Evolutionary conservation across 257 asterid genomes (phyloP).

Genomic region (Solanum corneliomulleri): DNA sequence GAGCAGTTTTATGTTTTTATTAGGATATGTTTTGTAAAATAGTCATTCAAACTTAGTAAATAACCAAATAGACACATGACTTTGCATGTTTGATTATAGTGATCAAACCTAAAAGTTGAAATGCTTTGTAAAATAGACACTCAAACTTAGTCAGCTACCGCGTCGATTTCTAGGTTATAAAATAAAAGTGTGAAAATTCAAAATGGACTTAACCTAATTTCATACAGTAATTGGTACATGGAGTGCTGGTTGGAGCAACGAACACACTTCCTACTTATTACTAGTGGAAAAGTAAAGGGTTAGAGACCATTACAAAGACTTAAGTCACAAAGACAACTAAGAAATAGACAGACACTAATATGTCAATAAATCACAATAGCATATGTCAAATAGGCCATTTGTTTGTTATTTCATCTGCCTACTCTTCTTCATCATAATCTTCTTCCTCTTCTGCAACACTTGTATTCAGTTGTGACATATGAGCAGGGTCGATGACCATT

Average conservation of each 20-base stretch:
- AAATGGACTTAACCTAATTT: background rate
- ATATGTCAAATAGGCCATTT: background rate
- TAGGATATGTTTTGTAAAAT: background rate
- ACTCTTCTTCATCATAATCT: conserved; percentile 68
- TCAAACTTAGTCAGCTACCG: background rate
- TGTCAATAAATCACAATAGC: background rate
- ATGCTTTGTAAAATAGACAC: background rate
- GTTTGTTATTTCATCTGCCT: conserved; percentile 16
- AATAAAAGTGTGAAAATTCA: background rate
- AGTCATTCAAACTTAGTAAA: background rate
- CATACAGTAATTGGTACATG: background rate
- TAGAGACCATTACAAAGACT: background rate
- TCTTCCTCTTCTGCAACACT: conserved; percentile 66
- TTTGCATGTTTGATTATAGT: background rate
- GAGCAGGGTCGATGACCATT: conserved; percentile 67
- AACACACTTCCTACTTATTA: background rate
- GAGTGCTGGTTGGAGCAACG: background rate
- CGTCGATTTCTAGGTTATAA: background rate
- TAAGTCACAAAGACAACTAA: background rate
- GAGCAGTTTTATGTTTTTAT: background rate
- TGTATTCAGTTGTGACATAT: conserved; percentile 46
- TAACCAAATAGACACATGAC: background rate
- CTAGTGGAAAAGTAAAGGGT: background rate
- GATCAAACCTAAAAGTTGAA: background rate
- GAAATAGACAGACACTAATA: background rate